Base-by-base conservation (phyloP, 129 eudicot species). In the Flaveria trinervia region DNA sequence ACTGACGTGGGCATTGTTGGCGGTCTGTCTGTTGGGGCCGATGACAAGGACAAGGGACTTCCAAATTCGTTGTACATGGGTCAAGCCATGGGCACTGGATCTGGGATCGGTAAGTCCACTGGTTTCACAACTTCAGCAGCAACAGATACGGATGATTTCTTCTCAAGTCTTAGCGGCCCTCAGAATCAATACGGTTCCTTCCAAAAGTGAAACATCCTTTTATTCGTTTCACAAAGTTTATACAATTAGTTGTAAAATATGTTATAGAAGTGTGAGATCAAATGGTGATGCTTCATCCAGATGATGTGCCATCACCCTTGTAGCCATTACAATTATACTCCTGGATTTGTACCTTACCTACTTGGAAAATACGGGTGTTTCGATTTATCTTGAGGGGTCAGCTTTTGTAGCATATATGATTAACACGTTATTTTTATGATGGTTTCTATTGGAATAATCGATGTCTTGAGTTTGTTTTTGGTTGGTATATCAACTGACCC, bases 1-100 rank as follows among this genome's bases (percentile, higher is more conserved):
- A 83, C 92, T 71, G 97, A 89, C 80, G 88, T 92, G 18, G 97
- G 96, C 12, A 83, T 95, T 5, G 95, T 95, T 25, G 99, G 99
- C 36, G 96, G 92, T 51, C 64, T 95, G 68, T 84, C 82, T 15
- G 92, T 77, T 70, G 85, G 81, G 75, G 70, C 79, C 6, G 92
- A 88, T 39, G 97, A 85, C 8, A 91, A 83, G 48, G 92, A 89
- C 49, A 87, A 81, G 82, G 91, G 90, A 20, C 82, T 83, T 10
- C 72, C 84, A 59, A 69, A 90, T 70, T 70, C 96, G 39, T 73
- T 86, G 51, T 80, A 85, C 91, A 87, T 84, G 92, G 96, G 96
- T 23, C 65, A 77, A 73, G 88, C 97, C 15, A 92, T 92, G 96
- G 96, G 97, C 33, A 44, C 76, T 4, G 97, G 97, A 45, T 80